Percentiles rank a stretch among this genome's conserved stretches.
phyloP scores from a whole-genome alignment of 2,329 filamentous ascomycete species.

The Alternaria atra region DNA sequence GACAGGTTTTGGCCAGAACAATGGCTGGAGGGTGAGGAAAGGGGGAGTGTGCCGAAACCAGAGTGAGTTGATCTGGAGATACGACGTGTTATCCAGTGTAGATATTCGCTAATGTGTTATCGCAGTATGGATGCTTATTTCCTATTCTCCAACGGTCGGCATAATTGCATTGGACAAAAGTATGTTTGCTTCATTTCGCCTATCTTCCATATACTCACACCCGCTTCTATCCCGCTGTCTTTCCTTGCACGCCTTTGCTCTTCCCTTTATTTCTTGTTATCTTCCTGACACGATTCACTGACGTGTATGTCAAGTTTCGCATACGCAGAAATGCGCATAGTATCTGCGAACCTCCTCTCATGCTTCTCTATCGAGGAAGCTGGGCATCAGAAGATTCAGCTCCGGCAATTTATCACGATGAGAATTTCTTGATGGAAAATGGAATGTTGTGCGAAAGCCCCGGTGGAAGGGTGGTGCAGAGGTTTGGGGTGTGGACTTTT shows the following conservation, averaged over 20 bases:
- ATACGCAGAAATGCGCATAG: constrained; percentile 7
- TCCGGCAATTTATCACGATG: constrained; percentile 8
- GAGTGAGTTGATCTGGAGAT: not conserved
- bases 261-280: too few relatives aligned
- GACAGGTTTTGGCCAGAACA: constrained; percentile 6
- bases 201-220: not conserved
- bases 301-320: not conserved
- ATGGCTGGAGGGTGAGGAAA: constrained; percentile 4
- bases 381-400: constrained; percentile 3
- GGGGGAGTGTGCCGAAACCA: constrained; percentile 1
- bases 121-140: constrained; percentile 4
- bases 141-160: constrained; percentile 1
- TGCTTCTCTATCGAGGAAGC: not conserved
- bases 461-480: not conserved
- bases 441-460: constrained; percentile 4
- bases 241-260: too few relatives aligned
- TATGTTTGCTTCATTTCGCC: not conserved
- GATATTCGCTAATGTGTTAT: not conserved
- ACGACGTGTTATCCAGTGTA: not conserved
- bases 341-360: constrained; percentile 1
- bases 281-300: not conserved
- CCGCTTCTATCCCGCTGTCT: too few relatives aligned
- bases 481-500: not conserved
- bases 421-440: constrained; percentile 5
- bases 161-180: constrained; percentile 3